Evolutionary conservation across 2,329 filamentous ascomycete genomes (phyloP), one percentile per base, ranked within the genome.

Genomic region (Pseudofabraea citricarpa): DNA sequence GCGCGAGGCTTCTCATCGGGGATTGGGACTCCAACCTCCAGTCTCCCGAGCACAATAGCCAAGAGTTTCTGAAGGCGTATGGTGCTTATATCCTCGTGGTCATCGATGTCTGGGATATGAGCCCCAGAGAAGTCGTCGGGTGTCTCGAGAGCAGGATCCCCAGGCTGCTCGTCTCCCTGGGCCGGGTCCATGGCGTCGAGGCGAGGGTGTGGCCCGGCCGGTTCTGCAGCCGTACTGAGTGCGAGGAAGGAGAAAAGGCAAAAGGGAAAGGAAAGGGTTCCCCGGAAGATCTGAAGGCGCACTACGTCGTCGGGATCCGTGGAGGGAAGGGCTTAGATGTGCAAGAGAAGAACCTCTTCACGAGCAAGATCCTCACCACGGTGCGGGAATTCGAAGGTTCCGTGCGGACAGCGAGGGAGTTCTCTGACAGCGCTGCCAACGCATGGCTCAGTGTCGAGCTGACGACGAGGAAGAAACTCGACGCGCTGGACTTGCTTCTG

Each of bases 361-460:
- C 31, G 19, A 38, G 46, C 5, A 51, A 51, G 18, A 29, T 51
- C 9, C 21, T 45, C 20, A 41, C 41, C n/a, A 35, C 36, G 16
- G 41, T 49, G 7, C 36, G 49, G 18, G 49, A 51, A 21, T 51
- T 51, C 23, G 49, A 51, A 18, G 32, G 31, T 10, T 43, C 21
- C 13, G 36, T 51, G 5, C 38, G 40, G 23, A 40, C 36, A 27
- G 19, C n/a, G n/a, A 46, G 24, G 22, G 49, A 51, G 26, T 37
- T 51, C 18, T 21, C 41, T n/a, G 41, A 20, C 12, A 32, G 24
- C n/a, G n/a, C n/a, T n/a, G n/a, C n/a, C 13, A 42, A 45, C 43
- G 36, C 41, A 10, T 47, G 41, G 44, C n/a, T 46, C 13, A 36
- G 13, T 31, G 36, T 43, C 39, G 36, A 45, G 4, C 13, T 49